Base-by-base conservation (phyloP, 345 rosid genomes). In the Bruguiera parviflora region DNA sequence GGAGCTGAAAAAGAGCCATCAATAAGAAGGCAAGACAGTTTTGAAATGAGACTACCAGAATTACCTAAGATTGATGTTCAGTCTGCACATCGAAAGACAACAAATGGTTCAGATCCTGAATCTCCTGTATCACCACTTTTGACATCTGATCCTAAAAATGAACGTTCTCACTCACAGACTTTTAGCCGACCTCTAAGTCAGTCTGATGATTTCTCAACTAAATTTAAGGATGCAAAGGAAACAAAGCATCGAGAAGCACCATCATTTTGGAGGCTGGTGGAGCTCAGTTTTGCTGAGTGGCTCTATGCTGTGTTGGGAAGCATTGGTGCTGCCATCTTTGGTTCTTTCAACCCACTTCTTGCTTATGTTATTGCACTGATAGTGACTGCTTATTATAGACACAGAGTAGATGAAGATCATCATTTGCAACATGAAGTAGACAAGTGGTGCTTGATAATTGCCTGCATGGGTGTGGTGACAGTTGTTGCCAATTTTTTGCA, bases 231-330 rank as follows among this genome's bases (percentile, higher is more conserved):
- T 66, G 60, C 72, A 67, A 85, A 85, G 79, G 88, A 85, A 75
- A 49, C 69, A 58, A 80, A 77, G 65, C 87, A 85, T 66, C 75
- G 80, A 65, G 82, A 87, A 76, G 71, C 89, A 61, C 98, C 99
- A 20, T 86, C 99, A 20, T 83, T 96, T 76, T 90, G 93, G 98
- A 88, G 96, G 77, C 67, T 95, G 75, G 96, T 90, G 64, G 85
- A 92, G 80, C 98, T 95, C 79, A 92, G 99, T 81, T 79, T 92
- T 77, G 91, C 97, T 5, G 99, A 96, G 80, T 96, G 97, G 98
- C 92, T 96, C 32, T 96, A 92, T 81, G 99, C 98, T 74, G 94
- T 89, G 71, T 75, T 96, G 73, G 99, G 99, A 81, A 86, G 99
- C 81, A 81, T 88, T 75, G 99, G 99, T 81, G 99, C 99, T 65